A percentile compares a stretch with the other conserved stretches of the same genome.
These are phyloP conservation scores for Dalbergia oliveri DNA, from an alignment of 306 rosid genomes.

Conservation along the genomic window DNA sequence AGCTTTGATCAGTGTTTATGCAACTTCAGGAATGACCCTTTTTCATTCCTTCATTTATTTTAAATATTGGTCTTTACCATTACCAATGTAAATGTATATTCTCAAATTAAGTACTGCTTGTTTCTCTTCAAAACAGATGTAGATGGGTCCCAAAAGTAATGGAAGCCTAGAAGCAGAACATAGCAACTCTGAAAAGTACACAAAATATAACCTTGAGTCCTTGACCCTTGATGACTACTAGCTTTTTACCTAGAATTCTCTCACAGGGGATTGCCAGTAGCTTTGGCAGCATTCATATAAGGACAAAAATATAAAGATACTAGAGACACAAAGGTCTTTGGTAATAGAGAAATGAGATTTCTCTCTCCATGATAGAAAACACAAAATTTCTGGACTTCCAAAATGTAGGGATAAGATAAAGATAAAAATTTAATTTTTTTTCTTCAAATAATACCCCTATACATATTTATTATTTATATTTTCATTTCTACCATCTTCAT, in stretches of 20 bases:
- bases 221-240: background rate
- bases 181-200: too few relatives aligned
- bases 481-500: too few relatives aligned
- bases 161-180: background rate
- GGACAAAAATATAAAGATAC: too few relatives aligned
- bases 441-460: too few relatives aligned
- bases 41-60: constrained; percentile 7
- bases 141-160: background rate
- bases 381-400: too few relatives aligned
- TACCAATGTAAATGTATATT: background rate
- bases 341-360: too few relatives aligned
- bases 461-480: too few relatives aligned
- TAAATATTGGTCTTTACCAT: background rate
- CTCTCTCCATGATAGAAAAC: too few relatives aligned
- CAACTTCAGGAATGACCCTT: constrained; percentile 12
- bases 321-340: too few relatives aligned
- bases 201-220: background rate
- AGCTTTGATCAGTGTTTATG: constrained; percentile 21
- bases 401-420: too few relatives aligned
- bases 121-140: constrained; percentile 18
- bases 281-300: too few relatives aligned
- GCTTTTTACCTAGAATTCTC: constrained; percentile 9
- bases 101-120: constrained; percentile 1
- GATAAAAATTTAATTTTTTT: too few relatives aligned
- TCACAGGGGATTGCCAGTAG: background rate